These are phyloP conservation scores for Nepenthes mirabilis DNA, from an alignment of 148 eudicot species.

Conservation along the genomic window DNA sequence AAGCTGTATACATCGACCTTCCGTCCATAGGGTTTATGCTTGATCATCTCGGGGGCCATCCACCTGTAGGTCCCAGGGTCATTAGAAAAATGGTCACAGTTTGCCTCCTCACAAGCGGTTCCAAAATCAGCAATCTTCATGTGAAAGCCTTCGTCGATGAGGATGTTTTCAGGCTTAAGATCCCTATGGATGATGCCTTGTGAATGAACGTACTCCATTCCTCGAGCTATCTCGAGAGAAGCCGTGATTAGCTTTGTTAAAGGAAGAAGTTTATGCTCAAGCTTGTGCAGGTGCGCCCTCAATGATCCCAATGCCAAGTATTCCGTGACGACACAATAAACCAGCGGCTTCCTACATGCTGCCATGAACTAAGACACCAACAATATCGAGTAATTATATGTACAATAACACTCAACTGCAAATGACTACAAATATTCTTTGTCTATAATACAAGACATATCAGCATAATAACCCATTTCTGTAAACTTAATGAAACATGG, in stretches of 20 bases:
- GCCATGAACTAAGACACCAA: slow-evolving; percentile 53
- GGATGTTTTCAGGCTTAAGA: slow-evolving; percentile 80
- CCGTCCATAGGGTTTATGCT: slow-evolving; percentile 55
- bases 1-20: slow-evolving; percentile 92
- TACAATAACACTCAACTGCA: not conserved
- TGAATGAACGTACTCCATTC: slow-evolving; percentile 86
- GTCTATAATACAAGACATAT: not conserved
- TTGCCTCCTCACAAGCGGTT: slow-evolving; percentile 75
- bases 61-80: slow-evolving; percentile 95
- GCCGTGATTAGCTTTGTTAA: slow-evolving; percentile 35
- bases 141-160: slow-evolving; percentile 49
- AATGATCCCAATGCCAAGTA: slow-evolving; percentile 75
- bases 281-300: slow-evolving; percentile 79
- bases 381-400: not conserved
- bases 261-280: slow-evolving; percentile 51
- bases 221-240: slow-evolving; percentile 78
- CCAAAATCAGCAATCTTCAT: slow-evolving; percentile 94
- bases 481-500: no score
- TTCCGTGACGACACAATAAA: slow-evolving; percentile 62
- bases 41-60: slow-evolving; percentile 99
- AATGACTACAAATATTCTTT: no score
- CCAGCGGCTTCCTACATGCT: slow-evolving; percentile 74
- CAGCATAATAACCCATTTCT: no score
- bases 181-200: slow-evolving; percentile 92
- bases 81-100: slow-evolving; percentile 64